Evolutionary conservation across 805 yeast genomes (phyloP).

Genomic region (Wickerhamiella siamensis): DNA sequence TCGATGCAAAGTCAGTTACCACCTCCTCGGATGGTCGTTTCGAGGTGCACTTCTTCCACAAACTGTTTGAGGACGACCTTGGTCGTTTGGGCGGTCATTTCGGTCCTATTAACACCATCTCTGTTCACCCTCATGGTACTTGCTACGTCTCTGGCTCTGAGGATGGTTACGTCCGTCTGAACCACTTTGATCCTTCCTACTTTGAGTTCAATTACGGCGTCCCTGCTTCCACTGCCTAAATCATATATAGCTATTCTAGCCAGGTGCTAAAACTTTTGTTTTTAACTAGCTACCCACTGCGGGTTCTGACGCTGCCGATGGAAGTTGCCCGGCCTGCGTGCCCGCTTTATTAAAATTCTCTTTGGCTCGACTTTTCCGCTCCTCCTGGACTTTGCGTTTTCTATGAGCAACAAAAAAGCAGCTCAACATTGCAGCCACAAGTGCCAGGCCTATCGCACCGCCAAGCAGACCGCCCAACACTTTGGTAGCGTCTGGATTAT

Average conservation of each 20-base stretch:
- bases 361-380: no score
- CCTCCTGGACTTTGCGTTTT: no score
- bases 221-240: constrained; percentile 27
- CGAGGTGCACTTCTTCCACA: constrained; percentile 92
- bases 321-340: no score
- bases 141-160: constrained; percentile 96
- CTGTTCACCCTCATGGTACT: constrained; percentile 86
- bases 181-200: constrained; percentile 82
- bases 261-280: background rate
- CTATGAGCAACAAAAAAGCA: no score
- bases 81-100: constrained; percentile 97
- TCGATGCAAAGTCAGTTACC: constrained; percentile 95
- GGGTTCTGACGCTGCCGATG: no score
- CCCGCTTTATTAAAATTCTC: no score
- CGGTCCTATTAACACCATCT: constrained; percentile 92
- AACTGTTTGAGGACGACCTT: constrained; percentile 86
- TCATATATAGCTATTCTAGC: background rate
- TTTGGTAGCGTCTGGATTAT: no score
- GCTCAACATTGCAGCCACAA: background rate
- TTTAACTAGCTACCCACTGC: no score
- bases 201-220: constrained; percentile 88
- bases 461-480: background rate
- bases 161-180: constrained; percentile 93
- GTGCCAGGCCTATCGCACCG: background rate
- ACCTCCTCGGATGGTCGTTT: constrained; percentile 97